Evolutionary conservation across 768 basidiomycete genomes (phyloP), one percentile per base, ranked within the genome.

Genomic region (Tylopilus cervinicoccineus): DNA sequence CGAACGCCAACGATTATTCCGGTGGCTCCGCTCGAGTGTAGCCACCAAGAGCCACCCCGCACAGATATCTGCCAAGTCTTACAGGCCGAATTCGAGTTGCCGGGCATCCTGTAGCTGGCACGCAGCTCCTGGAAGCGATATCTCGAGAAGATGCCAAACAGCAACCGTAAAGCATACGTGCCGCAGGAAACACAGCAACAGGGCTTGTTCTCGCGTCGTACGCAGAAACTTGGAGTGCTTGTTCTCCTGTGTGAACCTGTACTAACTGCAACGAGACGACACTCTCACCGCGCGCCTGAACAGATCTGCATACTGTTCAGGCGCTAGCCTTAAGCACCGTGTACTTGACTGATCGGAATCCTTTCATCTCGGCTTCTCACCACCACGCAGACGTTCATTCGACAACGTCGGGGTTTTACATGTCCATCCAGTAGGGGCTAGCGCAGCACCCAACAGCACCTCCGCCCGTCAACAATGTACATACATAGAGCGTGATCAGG

Each of bases 361-460:
- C 44, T 36, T 32, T 20, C 14, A 39, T 32, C 8, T 6, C 29
- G 14, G 36, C 0, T 9, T 17, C 6, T 22, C 5, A 12, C n/a
- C 3, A 29, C 14, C n/a, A n/a, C n/a, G n/a, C n/a, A 28, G 5
- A 14, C 14, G 17, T 13, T 6, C 12, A 1, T 29, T 36, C 36
- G 27, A 33, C n/a, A 17, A 47, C 2, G 5, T 28, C 33, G 19
- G 43, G 12, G n/a, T 6, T 23, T n/a, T 19, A 51, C 22, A 41
- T n/a, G 23, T 42, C 43, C 43, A 51, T 38, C 45, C 36, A 20
- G 38, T 31, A 20, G 51, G n/a, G n/a, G 39, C 47, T 50, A 17
- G 9, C 2, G 28, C 26, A 26, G 13, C 20, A 33, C 34, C 31
- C 9, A n/a, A 51, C 27, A 42, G 23, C 28, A 31, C 23, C 29